Base-by-base conservation (phyloP, 2,329 filamentous ascomycete species). In the Colletotrichum shisoi region DNA sequence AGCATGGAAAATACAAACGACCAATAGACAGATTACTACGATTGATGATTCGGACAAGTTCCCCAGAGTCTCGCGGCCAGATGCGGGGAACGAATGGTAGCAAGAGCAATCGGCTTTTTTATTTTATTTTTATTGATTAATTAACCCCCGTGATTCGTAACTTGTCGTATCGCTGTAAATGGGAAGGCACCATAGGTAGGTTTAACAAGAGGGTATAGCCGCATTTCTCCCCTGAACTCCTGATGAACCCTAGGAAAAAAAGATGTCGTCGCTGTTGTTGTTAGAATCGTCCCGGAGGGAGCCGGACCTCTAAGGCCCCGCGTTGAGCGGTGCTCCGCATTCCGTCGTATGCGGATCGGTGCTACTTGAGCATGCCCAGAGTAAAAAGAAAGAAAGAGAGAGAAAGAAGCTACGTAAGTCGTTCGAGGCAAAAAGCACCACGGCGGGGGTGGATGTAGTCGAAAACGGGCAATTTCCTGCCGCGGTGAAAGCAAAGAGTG, bases 131-230 rank as follows among this genome's bases (percentile, higher is more conserved):
- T 34, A 2, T 3, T 9, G 8, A 8, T 34, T 34, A 7, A 34
- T 34, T 34, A 9, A 34, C 31, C 8, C 31, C 31, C 31, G 8
- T 9, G 9, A 34, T 34, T 42, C 5, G 4, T 62, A 3, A 24
- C 57, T 34, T n/a, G 42, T 17, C 27, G 7, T 3, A 8, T 17
- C 19, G 31, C 19, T 8, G n/a, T 15, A 27, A 5, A 39, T 37
- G 3, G 37, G 56, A 8, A 13, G 42, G 27, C 44, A n/a, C 15
- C 44, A 24, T 8, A 9, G n/a, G 24, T 48, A n/a, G 19, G 44
- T 42, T 42, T 37, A 49, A 56, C 13, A 34, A 51, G 24, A 48
- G 58, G 63, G 63, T 66, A 66, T 66, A 66, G 37, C 44, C 39
- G 37, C 31, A 42, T 46, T 51, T 37, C 44, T 24, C 63, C 51